phyloP scores from a whole-genome alignment of 179 eudicot species.

The Corrigiola litoralis region DNA sequence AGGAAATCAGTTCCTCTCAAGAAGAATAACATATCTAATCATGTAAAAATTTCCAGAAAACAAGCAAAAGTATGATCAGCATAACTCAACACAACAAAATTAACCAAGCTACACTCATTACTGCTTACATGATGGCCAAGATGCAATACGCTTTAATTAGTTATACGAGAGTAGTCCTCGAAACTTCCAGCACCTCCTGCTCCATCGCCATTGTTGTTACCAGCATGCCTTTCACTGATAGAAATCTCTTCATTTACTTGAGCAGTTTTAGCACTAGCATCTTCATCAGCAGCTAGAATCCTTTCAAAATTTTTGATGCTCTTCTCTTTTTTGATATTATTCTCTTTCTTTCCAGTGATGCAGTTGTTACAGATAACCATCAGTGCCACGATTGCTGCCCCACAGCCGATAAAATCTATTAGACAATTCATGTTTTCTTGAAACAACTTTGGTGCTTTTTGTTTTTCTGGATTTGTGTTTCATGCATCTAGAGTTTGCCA shows the following conservation, averaged over 20 bases:
- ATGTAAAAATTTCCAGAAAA: background rate
- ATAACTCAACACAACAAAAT: background rate
- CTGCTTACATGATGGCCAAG: background rate
- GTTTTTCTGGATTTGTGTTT: background rate
- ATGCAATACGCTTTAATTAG: background rate
- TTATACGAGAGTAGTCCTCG: background rate
- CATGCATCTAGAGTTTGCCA: background rate
- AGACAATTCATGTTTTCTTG: slow-evolving; percentile 17
- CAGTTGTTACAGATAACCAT: slow-evolving; percentile 20
- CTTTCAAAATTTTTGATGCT: slow-evolving; percentile 1
- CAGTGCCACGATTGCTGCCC: slow-evolving; percentile 21
- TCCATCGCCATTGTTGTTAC: background rate
- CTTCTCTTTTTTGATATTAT: slow-evolving; percentile 1
- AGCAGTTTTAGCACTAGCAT: background rate
- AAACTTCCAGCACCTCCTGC: background rate
- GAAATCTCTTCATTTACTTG: background rate
- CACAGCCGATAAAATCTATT: slow-evolving; percentile 21
- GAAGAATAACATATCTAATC: too few species aligned
- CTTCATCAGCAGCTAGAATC: background rate
- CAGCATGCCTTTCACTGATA: background rate
- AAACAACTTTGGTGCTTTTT: background rate
- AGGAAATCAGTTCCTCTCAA: too few species aligned
- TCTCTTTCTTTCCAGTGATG: slow-evolving; percentile 15
- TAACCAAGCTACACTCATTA: background rate
- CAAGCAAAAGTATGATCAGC: background rate